Evolutionary conservation across 768 basidiomycete species (phyloP).

Genomic region (Rhodotorula paludigena): DNA sequence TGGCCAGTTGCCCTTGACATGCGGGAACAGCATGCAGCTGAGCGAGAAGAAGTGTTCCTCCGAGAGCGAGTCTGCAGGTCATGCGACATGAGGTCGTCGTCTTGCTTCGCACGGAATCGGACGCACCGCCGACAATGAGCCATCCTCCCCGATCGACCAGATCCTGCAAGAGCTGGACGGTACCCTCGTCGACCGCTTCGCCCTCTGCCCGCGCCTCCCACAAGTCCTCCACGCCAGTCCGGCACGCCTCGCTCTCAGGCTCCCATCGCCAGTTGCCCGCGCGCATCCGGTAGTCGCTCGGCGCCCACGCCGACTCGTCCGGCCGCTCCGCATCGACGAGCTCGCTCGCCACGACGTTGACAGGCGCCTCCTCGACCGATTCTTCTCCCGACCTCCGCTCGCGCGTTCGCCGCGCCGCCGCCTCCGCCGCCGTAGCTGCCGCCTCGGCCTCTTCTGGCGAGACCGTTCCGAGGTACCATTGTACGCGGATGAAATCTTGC

Average conservation of each 20-base stretch:
- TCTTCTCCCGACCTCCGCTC: too few species aligned
- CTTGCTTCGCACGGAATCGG: neutral
- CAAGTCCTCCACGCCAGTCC: neutral
- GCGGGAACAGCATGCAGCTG: conserved; percentile 1
- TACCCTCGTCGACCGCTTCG: neutral
- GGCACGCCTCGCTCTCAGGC: neutral
- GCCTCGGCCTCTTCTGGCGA: too few species aligned
- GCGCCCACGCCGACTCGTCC: neutral
- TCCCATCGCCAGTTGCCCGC: neutral
- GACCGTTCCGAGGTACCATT: neutral
- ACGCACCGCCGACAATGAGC: conserved; percentile 8
- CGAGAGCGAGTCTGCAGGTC: conserved; percentile 3
- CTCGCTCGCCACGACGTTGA: neutral
- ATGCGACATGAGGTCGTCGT: neutral
- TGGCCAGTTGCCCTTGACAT: neutral
- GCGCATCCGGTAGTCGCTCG: neutral
- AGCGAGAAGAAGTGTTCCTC: conserved; percentile 7
- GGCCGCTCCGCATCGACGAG: neutral
- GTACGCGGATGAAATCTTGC: too few species aligned
- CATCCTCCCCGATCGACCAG: conserved; percentile 1
- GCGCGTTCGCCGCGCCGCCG: too few species aligned
- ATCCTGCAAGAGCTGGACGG: neutral
- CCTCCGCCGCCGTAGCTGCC: too few species aligned
- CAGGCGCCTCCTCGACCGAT: too few species aligned
- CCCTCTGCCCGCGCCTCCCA: neutral